phyloP scores from a whole-genome alignment of 2,329 filamentous ascomycete species.

The Scedosporium minutisporum region DNA sequence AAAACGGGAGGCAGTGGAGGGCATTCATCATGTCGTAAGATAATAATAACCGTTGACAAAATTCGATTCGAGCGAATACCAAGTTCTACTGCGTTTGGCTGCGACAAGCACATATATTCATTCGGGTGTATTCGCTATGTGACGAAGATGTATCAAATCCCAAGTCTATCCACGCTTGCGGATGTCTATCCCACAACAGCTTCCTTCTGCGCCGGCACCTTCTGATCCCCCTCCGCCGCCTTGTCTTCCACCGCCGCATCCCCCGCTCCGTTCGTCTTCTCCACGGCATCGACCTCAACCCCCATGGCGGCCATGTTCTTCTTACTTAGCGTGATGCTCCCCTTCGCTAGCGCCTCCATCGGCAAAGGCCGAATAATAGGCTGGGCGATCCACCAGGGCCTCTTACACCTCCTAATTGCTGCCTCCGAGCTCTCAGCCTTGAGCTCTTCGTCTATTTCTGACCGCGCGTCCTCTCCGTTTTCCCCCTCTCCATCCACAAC shows the following conservation, averaged over 20 bases:
- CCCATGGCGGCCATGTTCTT: conserved; percentile 29
- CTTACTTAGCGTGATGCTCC: conserved; percentile 65
- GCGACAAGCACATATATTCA: neutral
- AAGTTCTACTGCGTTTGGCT: neutral
- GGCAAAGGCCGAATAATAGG: conserved; percentile 79
- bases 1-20: too few relatives aligned
- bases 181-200: conserved; percentile 2
- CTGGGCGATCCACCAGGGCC: conserved; percentile 87
- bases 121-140: too few relatives aligned
- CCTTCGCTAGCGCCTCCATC: conserved; percentile 76
- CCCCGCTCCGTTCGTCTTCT: conserved; percentile 18
- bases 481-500: conserved; percentile 9
- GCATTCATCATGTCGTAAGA: too few relatives aligned
- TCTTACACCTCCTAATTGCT: conserved; percentile 61
- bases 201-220: conserved; percentile 8
- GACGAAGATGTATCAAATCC: neutral
- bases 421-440: conserved; percentile 47
- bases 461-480: conserved; percentile 5
- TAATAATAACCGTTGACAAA: neutral
- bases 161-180: neutral
- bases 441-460: conserved; percentile 23
- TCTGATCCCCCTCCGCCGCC: neutral
- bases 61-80: neutral
- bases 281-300: conserved; percentile 12
- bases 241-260: neutral